Evolutionary conservation across 805 yeast species (phyloP).

Genomic region (Vanderwaltozyma verrucispora): DNA sequence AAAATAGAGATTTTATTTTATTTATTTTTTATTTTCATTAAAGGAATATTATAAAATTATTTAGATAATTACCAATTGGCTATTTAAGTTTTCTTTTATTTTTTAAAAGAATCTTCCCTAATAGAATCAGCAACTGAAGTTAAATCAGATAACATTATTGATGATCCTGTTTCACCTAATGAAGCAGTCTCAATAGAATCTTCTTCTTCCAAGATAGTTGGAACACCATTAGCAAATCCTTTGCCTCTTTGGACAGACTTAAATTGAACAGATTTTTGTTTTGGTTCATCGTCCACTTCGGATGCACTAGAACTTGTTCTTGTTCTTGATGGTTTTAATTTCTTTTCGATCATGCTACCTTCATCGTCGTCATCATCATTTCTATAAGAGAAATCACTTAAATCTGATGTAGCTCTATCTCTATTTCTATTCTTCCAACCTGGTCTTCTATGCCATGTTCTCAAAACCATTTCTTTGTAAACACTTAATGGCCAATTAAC

Average conservation of each 20-base stretch:
- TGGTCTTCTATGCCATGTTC: conserved; percentile 26
- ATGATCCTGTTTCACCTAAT: conserved; percentile 10
- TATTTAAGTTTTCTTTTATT: background rate
- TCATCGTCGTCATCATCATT: conserved; percentile 10
- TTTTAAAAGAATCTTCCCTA: background rate
- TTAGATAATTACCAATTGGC: too few relatives aligned
- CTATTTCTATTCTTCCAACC: conserved; percentile 21
- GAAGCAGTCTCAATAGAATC: conserved; percentile 19
- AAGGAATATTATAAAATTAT: too few relatives aligned
- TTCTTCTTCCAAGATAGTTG: conserved; percentile 24
- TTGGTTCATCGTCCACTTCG: conserved; percentile 10
- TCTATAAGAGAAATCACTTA: conserved; percentile 22
- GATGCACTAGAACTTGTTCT: conserved; percentile 8
- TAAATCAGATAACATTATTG: conserved; percentile 5
- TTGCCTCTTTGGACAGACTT: conserved; percentile 20
- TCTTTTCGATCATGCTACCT: conserved; percentile 3
- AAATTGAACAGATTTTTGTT: conserved; percentile 24
- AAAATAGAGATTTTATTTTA: too few relatives aligned
- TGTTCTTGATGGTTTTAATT: conserved; percentile 7
- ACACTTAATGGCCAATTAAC: conserved; percentile 34
- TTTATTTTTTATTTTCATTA: too few relatives aligned
- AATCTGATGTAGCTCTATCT: conserved; percentile 18
- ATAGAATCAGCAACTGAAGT: background rate
- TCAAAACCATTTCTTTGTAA: conserved; percentile 13
- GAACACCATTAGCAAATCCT: conserved; percentile 23